Evolutionary conservation across 1,284 basidiomycete species (phyloP).

Genomic region (Ceratobasidium sp.): DNA sequence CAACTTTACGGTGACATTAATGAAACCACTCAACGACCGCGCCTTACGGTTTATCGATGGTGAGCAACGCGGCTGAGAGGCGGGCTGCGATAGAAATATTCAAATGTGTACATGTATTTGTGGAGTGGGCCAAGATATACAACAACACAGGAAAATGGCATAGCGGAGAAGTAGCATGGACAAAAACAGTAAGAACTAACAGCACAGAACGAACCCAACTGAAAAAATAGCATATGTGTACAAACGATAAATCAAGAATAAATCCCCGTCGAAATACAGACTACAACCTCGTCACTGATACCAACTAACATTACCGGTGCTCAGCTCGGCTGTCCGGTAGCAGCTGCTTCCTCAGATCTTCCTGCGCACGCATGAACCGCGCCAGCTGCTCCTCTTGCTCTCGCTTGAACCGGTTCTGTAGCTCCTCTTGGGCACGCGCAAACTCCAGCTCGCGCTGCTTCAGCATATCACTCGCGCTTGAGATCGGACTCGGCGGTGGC

Average conservation of each 20-base stretch:
- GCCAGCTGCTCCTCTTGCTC: slow-evolving; percentile 44
- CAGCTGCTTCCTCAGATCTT: slow-evolving; percentile 33
- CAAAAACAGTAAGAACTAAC: background rate
- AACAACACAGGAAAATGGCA: too few relatives aligned
- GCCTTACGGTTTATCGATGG: too few relatives aligned
- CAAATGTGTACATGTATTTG: background rate
- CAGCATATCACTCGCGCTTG: too few relatives aligned
- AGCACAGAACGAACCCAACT: slow-evolving; percentile 1
- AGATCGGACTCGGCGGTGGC: too few relatives aligned
- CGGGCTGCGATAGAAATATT: too few relatives aligned
- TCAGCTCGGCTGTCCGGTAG: slow-evolving; percentile 9
- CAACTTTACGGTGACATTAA: too few relatives aligned
- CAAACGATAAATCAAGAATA: slow-evolving; percentile 16
- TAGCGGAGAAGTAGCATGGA: too few relatives aligned
- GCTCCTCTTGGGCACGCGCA: too few relatives aligned
- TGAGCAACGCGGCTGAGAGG: too few relatives aligned
- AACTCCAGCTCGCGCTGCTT: too few relatives aligned
- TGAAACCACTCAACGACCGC: too few relatives aligned
- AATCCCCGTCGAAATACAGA: background rate
- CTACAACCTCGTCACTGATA: background rate
- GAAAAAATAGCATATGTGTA: slow-evolving; percentile 16
- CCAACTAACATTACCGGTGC: background rate
- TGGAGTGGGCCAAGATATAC: background rate
- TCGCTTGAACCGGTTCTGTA: slow-evolving; percentile 32
- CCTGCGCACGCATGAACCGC: slow-evolving; percentile 38